Conservation (phyloP, 73 alveolate species). For the Breviolum minutum region DNA sequence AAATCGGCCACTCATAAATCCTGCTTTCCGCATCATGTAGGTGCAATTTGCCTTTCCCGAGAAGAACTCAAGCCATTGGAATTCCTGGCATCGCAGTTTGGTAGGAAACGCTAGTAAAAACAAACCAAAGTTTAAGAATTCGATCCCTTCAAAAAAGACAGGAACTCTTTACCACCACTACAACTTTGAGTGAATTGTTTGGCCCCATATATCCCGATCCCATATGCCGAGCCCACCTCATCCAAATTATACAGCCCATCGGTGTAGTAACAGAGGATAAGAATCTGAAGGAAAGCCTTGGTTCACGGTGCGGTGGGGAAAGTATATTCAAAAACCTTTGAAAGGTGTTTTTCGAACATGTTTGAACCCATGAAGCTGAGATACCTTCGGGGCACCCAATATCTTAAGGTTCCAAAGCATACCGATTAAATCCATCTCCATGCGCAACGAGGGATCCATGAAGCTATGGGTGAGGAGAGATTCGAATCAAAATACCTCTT, state of each 20-base stretch:
- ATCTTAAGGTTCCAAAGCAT: background rate
- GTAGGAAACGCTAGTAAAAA: background rate
- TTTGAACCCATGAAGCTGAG: background rate
- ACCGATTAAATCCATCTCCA: background rate
- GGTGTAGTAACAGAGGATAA: background rate
- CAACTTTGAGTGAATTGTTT: background rate
- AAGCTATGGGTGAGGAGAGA: background rate
- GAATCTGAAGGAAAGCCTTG: background rate
- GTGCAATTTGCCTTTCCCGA: slow-evolving; percentile 16
- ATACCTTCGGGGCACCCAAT: background rate
- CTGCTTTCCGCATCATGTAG: background rate
- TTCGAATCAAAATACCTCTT: too few relatives aligned
- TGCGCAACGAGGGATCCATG: background rate
- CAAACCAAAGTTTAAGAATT: background rate
- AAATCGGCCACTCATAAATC: background rate
- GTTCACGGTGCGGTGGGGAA: background rate
- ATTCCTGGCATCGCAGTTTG: background rate
- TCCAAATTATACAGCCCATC: background rate
- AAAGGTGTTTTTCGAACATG: background rate
- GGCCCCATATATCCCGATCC: background rate
- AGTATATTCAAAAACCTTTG: background rate
- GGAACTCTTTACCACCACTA: background rate
- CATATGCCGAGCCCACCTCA: background rate
- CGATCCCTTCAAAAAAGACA: background rate
- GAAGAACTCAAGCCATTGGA: slow-evolving; percentile 2